Conservation (phyloP, 2,329 filamentous ascomycete species). For the Laburnicola sp. region DNA sequence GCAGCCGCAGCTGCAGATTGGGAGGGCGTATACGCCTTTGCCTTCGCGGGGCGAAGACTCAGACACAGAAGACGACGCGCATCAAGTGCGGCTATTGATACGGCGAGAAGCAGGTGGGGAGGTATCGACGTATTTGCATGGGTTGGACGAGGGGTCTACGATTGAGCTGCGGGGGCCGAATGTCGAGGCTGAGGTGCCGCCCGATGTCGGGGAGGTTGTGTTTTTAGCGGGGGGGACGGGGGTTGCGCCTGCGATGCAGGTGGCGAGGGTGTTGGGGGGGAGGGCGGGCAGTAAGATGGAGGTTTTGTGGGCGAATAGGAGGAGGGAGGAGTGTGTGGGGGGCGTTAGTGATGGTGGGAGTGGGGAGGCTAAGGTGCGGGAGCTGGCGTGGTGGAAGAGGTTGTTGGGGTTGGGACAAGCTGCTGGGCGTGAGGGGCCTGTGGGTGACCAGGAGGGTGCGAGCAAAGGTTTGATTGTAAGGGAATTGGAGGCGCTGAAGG, state of each 20-base stretch:
- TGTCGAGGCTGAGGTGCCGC: conserved; percentile 65
- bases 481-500: conserved; percentile 66
- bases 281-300: conserved; percentile 56
- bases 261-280: conserved; percentile 65
- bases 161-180: conserved; percentile 81
- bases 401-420: conserved; percentile 24
- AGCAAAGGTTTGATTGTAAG: conserved; percentile 57
- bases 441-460: conserved; percentile 6
- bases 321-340: conserved; percentile 66
- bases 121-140: conserved; percentile 78
- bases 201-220: conserved; percentile 62
- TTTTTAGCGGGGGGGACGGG: conserved; percentile 93
- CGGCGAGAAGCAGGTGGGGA: conserved; percentile 79
- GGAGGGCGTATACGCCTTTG: conserved; percentile 86
- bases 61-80: conserved; percentile 33
- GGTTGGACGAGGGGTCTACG: conserved; percentile 62
- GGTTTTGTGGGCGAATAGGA: conserved; percentile 81
- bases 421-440: conserved; percentile 6
- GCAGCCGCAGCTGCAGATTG: conserved; percentile 91
- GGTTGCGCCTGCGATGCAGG: conserved; percentile 85
- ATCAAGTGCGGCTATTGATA: conserved; percentile 71
- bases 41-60: conserved; percentile 57
- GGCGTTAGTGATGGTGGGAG: conserved; percentile 57
- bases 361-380: not conserved
- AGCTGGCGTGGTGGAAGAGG: conserved; percentile 30